phyloP scores from a whole-genome alignment of 1,284 basidiomycete species.

The Pseudozyma sp. region DNA sequence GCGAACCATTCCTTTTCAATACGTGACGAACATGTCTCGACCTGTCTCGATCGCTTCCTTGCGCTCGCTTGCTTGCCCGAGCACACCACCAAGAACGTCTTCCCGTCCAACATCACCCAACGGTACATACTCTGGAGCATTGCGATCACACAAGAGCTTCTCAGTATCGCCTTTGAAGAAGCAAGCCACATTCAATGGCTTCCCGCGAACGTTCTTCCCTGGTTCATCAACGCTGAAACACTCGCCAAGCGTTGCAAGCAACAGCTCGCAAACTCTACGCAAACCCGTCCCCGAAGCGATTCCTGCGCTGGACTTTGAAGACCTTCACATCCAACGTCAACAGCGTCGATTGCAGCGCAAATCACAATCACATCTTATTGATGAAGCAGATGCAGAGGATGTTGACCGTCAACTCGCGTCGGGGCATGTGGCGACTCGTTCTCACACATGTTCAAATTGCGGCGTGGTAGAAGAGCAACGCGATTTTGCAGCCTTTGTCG shows the following conservation, averaged over 20 bases:
- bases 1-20: constrained; percentile 31
- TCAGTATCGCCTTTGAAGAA: constrained; percentile 24
- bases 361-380: neutral
- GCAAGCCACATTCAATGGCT: constrained; percentile 40
- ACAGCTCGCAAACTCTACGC: neutral
- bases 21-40: constrained; percentile 35
- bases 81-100: constrained; percentile 35
- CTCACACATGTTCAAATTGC: constrained; percentile 32
- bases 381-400: constrained; percentile 4
- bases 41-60: constrained; percentile 42
- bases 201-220: constrained; percentile 32
- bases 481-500: constrained; percentile 41
- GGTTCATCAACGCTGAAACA: constrained; percentile 10
- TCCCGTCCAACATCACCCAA: constrained; percentile 26
- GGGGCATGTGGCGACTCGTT: constrained; percentile 10
- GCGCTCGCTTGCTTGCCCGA: constrained; percentile 31
- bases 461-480: constrained; percentile 18
- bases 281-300: constrained; percentile 27
- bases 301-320: constrained; percentile 21
- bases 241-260: constrained; percentile 18
- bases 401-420: constrained; percentile 18
- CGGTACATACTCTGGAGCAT: constrained; percentile 20
- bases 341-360: constrained; percentile 3
- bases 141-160: constrained; percentile 23
- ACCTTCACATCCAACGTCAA: constrained; percentile 15